phyloP scores from a whole-genome alignment of 2,329 filamentous ascomycete species.

The Ascochyta lentis region DNA sequence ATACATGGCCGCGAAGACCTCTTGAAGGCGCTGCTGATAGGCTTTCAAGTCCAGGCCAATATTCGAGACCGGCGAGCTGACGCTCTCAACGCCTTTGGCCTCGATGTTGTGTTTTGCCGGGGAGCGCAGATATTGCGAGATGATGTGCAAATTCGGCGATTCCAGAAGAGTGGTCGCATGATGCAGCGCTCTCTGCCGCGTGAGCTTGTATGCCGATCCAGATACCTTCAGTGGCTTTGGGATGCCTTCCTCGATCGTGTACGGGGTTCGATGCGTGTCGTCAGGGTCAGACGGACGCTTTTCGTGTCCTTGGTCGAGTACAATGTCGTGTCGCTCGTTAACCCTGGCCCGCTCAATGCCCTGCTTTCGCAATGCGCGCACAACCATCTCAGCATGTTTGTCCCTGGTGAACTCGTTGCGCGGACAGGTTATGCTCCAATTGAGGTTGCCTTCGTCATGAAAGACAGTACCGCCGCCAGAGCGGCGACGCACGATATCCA shows the following conservation, averaged over 20 bases:
- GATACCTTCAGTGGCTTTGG: conserved; percentile 73
- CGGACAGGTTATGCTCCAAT: conserved; percentile 91
- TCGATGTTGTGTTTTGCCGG: conserved; percentile 78
- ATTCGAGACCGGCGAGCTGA: conserved; percentile 84
- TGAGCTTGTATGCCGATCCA: conserved; percentile 94
- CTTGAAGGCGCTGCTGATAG: conserved; percentile 56
- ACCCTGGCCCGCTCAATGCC: conserved; percentile 70
- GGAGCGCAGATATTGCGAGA: conserved; percentile 76
- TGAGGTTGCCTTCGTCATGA: conserved; percentile 91
- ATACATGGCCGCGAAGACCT: conserved; percentile 72
- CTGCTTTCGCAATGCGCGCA: conserved; percentile 73
- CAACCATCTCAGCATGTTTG: conserved; percentile 91
- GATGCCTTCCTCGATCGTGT: conserved; percentile 43
- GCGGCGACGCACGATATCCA: conserved; percentile 78
- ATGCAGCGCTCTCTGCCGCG: conserved; percentile 79
- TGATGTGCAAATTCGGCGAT: conserved; percentile 74
- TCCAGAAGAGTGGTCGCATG: conserved; percentile 88
- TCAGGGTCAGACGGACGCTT: conserved; percentile 35
- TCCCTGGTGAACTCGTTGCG: conserved; percentile 78
- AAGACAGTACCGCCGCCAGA: conserved; percentile 94
- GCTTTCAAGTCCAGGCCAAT: conserved; percentile 63
- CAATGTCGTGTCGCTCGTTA: conserved; percentile 92
- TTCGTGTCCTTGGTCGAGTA: conserved; percentile 64
- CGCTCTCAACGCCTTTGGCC: conserved; percentile 88
- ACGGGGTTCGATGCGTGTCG: conserved; percentile 55